Percentiles rank a stretch among this genome's conserved stretches.
Evolutionary conservation across 2,329 filamentous ascomycete genomes (phyloP).

Genomic region (Elsinoe batatas): DNA sequence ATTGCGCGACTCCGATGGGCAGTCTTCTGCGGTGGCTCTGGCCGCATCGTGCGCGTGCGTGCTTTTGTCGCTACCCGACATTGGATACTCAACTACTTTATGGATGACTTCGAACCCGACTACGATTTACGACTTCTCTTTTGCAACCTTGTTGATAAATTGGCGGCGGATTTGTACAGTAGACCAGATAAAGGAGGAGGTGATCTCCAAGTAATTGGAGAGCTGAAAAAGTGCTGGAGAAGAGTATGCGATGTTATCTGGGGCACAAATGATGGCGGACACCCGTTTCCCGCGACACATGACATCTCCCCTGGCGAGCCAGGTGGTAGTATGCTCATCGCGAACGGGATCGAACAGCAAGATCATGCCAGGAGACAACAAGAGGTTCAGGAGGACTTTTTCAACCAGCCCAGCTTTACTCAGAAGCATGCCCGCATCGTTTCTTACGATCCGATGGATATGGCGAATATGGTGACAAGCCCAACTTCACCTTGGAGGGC

Average conservation of each 20-base stretch:
- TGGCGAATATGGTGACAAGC: conserved; percentile 9
- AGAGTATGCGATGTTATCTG: conserved; percentile 83
- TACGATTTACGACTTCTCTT: conserved; percentile 65
- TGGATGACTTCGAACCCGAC: conserved; percentile 81
- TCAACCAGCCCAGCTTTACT: conserved; percentile 5
- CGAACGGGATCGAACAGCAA: conserved; percentile 29
- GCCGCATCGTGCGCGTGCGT: conserved; percentile 87
- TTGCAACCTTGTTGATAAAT: conserved; percentile 65
- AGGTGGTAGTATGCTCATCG: not conserved
- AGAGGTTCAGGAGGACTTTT: conserved; percentile 6
- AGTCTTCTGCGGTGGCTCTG: conserved; percentile 67
- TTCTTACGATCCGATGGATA: not conserved
- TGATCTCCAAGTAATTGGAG: conserved; percentile 77
- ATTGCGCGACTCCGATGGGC: conserved; percentile 83
- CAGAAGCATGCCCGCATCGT: not conserved
- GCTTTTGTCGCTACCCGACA: conserved; percentile 93
- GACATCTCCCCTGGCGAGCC: conserved; percentile 67
- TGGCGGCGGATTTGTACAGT: conserved; percentile 44
- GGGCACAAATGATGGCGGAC: conserved; percentile 58
- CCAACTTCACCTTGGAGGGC: conserved; percentile 34
- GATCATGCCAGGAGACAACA: conserved; percentile 2
- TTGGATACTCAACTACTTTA: conserved; percentile 97
- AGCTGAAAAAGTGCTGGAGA: conserved; percentile 96
- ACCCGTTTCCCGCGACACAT: conserved; percentile 23
- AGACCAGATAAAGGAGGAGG: conserved; percentile 46